Evolutionary conservation across 2,329 filamentous ascomycete genomes (phyloP), one percentile per base, ranked within the genome.

Genomic region (Aschersonia sp.): DNA sequence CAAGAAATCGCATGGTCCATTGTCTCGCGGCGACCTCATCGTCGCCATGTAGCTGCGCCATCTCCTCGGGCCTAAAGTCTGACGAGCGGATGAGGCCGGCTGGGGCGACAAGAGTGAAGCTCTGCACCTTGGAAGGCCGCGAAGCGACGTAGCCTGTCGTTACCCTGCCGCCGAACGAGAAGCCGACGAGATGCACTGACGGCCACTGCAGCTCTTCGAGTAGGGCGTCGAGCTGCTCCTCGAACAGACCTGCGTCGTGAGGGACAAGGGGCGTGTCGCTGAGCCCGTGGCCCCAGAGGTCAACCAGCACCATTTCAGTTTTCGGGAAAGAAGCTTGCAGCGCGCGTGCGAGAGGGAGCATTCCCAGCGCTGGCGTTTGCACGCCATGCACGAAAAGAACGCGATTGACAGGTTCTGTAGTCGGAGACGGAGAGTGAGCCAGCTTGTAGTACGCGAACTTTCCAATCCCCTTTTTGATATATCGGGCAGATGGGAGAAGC

Each of bases 221-320:
- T 1, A 76, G 31, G 0, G 49, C 50, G 5, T 68, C 60, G 0
- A 76, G 47, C 4, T 71, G 54, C 0, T 12, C 12, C 43, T 71
- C 66, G 48, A 77, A 76, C 1, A 75, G 50, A 0, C 47, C 40
- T 0, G 66, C 52, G 0, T 59, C 59, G 46, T 76, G 71, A 0
- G 72, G 54, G 0, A 55, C 32, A 1, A 69, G 3, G 0, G 73
- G 73, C 0, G 72, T 75, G 5, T 69, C 67, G 31, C 60, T 68
- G n/a, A 77, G 56, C 0, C 73, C 73, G 46, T 77, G 74, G 32
- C 73, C 73, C 71, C 70, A 76, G 9, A 70, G 64, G 48, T 77
- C 73, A 11, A 73, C 14, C 1, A 73, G 57, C 0, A 70, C 66
- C 33, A 68, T 59, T 9, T 69, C 60, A 0, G 69, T 56, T 0